Percentiles rank a stretch among this genome's conserved stretches.
Evolutionary conservation across 2,329 filamentous ascomycete species (phyloP).

Genomic region (Beauveria australis): DNA sequence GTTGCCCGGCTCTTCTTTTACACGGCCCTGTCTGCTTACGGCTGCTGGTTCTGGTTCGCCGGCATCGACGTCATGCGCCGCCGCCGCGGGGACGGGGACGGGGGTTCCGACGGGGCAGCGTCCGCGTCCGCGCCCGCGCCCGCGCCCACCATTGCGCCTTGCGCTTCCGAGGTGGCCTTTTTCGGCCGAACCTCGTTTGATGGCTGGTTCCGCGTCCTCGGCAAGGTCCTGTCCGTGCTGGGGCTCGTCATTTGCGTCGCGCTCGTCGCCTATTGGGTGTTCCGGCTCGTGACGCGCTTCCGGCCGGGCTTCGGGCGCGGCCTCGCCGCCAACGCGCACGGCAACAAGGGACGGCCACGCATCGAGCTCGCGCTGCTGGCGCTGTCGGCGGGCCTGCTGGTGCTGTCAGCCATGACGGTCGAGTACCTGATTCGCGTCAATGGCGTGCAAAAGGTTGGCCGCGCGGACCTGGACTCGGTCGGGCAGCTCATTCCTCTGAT

Average conservation of each 20-base stretch:
- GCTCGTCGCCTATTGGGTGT: constrained; percentile 7
- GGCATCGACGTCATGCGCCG: constrained; percentile 16
- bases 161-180: constrained; percentile 13
- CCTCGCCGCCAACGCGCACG: neutral
- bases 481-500: constrained; percentile 19
- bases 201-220: constrained; percentile 16
- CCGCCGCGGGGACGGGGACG: neutral
- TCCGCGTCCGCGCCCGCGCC: no score
- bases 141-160: no score
- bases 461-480: constrained; percentile 12
- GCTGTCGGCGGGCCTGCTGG: constrained; percentile 15
- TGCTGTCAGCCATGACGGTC: constrained; percentile 13
- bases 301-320: constrained; percentile 11
- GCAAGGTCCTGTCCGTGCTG: constrained; percentile 12
- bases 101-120: neutral
- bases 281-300: constrained; percentile 9
- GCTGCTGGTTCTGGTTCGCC: constrained; percentile 19
- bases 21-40: constrained; percentile 16
- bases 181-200: constrained; percentile 13
- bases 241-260: constrained; percentile 15
- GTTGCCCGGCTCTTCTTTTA: constrained; percentile 18
- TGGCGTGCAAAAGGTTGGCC: constrained; percentile 12
- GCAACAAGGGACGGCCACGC: constrained; percentile 9
- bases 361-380: constrained; percentile 17
- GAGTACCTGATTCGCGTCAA: constrained; percentile 17